Evolutionary conservation across 2,329 filamentous ascomycete species (phyloP).

Genomic region (Colletotrichum truncatum): DNA sequence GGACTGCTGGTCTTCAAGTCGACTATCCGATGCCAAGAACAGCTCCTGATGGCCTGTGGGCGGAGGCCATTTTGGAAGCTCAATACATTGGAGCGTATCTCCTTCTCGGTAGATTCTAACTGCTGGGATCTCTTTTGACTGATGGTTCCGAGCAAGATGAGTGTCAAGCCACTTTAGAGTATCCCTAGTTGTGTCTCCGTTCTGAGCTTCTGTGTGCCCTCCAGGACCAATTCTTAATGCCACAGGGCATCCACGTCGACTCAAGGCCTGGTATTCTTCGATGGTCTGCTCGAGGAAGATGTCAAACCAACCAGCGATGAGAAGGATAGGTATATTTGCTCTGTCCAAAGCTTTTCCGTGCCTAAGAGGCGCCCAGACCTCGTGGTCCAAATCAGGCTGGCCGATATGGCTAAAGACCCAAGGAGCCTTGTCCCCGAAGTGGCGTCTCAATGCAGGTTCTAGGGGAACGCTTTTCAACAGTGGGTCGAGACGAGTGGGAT

Average conservation of each 20-base stretch:
- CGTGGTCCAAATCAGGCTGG: conserved; percentile 18
- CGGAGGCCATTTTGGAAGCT: conserved; percentile 28
- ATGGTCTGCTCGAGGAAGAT: conserved; percentile 28
- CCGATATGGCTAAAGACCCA: conserved; percentile 18
- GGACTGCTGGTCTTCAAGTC: not conserved
- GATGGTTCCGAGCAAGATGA: not conserved
- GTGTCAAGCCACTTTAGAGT: conserved; percentile 25
- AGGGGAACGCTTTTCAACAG: conserved; percentile 19
- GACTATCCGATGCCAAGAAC: not conserved
- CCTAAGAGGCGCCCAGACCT: conserved; percentile 14
- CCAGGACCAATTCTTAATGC: conserved; percentile 32
- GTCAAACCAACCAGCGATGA: conserved; percentile 34
- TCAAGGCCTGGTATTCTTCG: conserved; percentile 26
- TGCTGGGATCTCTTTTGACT: not conserved
- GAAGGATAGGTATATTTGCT: conserved; percentile 30
- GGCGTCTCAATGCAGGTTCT: conserved; percentile 2
- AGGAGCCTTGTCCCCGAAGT: conserved; percentile 20
- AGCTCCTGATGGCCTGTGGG: conserved; percentile 4
- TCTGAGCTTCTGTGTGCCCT: conserved; percentile 19
- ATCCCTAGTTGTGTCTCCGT: conserved; percentile 1
- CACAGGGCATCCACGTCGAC: conserved; percentile 25
- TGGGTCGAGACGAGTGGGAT: not conserved
- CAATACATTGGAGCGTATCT: conserved; percentile 29
- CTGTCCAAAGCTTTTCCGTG: conserved; percentile 26
- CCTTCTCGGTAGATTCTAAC: conserved; percentile 27